phyloP scores from a whole-genome alignment of 345 rosid genomes.

The Lepidium aucheri region DNA sequence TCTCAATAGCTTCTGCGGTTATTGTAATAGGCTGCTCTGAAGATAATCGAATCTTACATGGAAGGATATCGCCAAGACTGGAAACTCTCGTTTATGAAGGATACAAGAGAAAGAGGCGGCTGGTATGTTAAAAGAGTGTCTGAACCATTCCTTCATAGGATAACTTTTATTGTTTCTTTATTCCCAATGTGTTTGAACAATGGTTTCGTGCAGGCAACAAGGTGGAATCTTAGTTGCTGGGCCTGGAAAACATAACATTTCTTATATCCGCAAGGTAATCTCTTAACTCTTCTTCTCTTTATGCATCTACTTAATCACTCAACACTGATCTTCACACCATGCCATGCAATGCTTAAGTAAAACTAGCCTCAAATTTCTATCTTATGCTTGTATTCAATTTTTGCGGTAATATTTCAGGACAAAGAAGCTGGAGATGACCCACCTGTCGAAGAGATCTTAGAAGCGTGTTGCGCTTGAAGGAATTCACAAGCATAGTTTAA shows the following conservation, averaged over 20 bases:
- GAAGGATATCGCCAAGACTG: slow-evolving; percentile 96
- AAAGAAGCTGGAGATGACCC: slow-evolving; percentile 97
- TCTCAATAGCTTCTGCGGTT: not conserved
- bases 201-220: slow-evolving; percentile 59
- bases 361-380: not conserved
- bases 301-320: not conserved
- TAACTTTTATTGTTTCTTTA: not conserved
- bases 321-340: not conserved
- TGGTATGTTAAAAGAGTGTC: slow-evolving; percentile 44
- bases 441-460: slow-evolving; percentile 52
- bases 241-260: slow-evolving; percentile 69
- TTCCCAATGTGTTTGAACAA: not conserved
- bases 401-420: slow-evolving; percentile 38
- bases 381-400: not conserved
- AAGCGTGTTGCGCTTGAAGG: slow-evolving; percentile 65
- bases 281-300: not conserved
- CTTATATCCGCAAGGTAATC: slow-evolving; percentile 72
- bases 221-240: slow-evolving; percentile 95
- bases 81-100: slow-evolving; percentile 78
- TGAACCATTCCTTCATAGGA: not conserved
- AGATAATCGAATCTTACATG: slow-evolving; percentile 78
- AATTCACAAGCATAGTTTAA: not conserved
- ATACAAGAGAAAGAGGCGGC: slow-evolving; percentile 77
- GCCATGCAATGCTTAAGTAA: not conserved
- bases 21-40: slow-evolving; percentile 60